Conservation (phyloP, 108 stramenopile species). For the Fragilaria radians region DNA sequence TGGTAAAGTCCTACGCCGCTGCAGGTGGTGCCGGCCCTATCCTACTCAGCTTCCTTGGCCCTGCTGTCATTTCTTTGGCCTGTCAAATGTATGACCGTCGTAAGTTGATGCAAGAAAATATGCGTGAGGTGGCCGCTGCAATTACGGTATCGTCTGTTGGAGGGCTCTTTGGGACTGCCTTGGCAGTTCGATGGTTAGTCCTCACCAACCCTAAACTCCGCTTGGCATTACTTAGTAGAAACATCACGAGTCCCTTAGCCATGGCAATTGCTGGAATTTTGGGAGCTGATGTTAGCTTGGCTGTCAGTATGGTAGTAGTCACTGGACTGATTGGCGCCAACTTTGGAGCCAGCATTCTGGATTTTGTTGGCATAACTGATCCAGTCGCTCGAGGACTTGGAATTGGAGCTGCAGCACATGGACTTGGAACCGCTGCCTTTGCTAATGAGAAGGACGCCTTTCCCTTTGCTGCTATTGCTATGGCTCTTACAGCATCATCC, state of each 20-base stretch:
- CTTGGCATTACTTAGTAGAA: conserved; percentile 60
- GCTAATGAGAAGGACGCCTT: conserved; percentile 88
- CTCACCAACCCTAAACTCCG: conserved; percentile 44
- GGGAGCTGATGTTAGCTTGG: conserved; percentile 73
- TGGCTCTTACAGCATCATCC: conserved; percentile 79
- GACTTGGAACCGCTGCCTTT: conserved; percentile 86
- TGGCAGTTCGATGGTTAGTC: conserved; percentile 35
- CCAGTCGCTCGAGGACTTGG: conserved; percentile 81
- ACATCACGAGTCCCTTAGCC: conserved; percentile 85
- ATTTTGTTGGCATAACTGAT: conserved; percentile 71
- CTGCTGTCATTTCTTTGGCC: conserved; percentile 68
- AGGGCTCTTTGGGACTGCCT: conserved; percentile 68
- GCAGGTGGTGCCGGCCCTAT: conserved; percentile 66
- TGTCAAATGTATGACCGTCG: conserved; percentile 70
- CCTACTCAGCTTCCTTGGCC: conserved; percentile 63
- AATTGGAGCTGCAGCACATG: conserved; percentile 89
- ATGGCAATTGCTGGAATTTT: conserved; percentile 84
- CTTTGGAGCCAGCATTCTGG: conserved; percentile 75
- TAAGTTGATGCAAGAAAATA: conserved; percentile 64
- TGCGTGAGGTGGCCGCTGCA: conserved; percentile 52
- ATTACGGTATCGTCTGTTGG: conserved; percentile 54
- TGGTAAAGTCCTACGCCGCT: conserved; percentile 41
- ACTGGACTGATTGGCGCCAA: conserved; percentile 91
- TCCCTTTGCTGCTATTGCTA: conserved; percentile 87
- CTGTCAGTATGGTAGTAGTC: conserved; percentile 82